Conservation (phyloP, 1,139 yeast species). For the Protomyces macrosporus region DNA sequence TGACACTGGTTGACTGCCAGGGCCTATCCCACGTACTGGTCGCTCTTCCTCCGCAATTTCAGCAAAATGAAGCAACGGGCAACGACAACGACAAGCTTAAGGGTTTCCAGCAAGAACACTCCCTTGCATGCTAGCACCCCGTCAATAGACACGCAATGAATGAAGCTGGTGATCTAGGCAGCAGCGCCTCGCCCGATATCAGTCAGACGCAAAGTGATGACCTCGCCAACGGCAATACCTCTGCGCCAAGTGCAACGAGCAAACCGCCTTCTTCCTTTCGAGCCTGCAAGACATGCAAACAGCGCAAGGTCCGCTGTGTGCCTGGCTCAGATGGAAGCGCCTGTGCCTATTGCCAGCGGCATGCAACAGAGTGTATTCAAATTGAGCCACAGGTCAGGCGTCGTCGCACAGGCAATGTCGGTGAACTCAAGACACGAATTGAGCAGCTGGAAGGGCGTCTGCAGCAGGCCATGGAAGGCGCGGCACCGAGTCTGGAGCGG, state of each 20-base stretch:
- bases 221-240: neutral
- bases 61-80: too few species aligned
- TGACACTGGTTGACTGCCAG: too few species aligned
- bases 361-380: constrained; percentile 3
- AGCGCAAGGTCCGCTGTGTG: constrained; percentile 16
- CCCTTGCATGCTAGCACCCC: too few species aligned
- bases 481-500: neutral
- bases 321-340: constrained; percentile 5
- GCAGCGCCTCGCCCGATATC: neutral
- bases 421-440: constrained; percentile 13
- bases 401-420: constrained; percentile 2
- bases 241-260: neutral
- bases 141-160: too few species aligned
- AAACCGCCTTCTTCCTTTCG: constrained; percentile 10
- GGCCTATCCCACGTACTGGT: too few species aligned
- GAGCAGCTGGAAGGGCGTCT: constrained; percentile 17
- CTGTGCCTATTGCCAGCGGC: constrained; percentile 15
- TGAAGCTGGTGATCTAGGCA: neutral
- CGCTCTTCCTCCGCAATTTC: too few species aligned
- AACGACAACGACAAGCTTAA: too few species aligned
- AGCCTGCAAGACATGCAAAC: constrained; percentile 13
- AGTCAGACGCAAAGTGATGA: neutral
- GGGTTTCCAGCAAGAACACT: too few species aligned
- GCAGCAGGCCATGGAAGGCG: neutral
- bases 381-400: constrained; percentile 6